These are phyloP conservation scores for Saccharomycopsis fodiens DNA, from an alignment of 805 yeast genomes.

Conservation along the genomic window DNA sequence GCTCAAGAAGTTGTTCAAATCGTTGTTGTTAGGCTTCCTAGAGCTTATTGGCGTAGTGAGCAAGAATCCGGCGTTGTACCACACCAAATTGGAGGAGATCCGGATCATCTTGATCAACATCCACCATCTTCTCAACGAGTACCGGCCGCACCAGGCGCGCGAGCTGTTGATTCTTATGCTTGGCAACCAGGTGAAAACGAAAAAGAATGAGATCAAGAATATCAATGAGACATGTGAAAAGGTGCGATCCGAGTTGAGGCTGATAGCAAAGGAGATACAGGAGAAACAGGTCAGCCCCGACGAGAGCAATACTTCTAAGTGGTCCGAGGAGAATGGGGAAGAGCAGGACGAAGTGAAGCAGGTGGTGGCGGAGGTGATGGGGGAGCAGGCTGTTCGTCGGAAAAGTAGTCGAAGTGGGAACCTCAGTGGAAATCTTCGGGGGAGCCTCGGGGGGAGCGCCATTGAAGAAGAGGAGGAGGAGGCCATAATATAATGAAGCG, in stretches of 20 bases:
- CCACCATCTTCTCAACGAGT: conserved; percentile 86
- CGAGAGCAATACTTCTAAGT: background rate
- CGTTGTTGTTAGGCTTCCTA: conserved; percentile 70
- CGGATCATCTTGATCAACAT: conserved; percentile 77
- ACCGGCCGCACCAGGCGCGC: conserved; percentile 91
- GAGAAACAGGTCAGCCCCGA: no score
- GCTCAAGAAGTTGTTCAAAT: conserved; percentile 70
- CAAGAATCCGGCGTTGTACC: conserved; percentile 59
- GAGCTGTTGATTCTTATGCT: conserved; percentile 76
- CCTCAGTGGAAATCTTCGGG: no score
- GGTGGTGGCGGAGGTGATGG: background rate
- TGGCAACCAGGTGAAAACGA: conserved; percentile 61
- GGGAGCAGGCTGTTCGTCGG: no score
- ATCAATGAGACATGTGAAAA: conserved; percentile 16
- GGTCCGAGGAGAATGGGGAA: background rate
- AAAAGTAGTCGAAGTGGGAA: no score
- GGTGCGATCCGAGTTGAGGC: conserved; percentile 7
- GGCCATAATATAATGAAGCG: no score
- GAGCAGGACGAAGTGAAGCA: background rate
- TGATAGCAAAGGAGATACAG: conserved; percentile 6
- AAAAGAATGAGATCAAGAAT: conserved; percentile 41
- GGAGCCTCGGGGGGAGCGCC: no score
- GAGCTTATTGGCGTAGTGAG: conserved; percentile 76
- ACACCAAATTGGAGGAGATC: conserved; percentile 65
- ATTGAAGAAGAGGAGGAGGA: no score